phyloP scores from a whole-genome alignment of 1,284 basidiomycete species.

The Cryptococcus sp. region DNA sequence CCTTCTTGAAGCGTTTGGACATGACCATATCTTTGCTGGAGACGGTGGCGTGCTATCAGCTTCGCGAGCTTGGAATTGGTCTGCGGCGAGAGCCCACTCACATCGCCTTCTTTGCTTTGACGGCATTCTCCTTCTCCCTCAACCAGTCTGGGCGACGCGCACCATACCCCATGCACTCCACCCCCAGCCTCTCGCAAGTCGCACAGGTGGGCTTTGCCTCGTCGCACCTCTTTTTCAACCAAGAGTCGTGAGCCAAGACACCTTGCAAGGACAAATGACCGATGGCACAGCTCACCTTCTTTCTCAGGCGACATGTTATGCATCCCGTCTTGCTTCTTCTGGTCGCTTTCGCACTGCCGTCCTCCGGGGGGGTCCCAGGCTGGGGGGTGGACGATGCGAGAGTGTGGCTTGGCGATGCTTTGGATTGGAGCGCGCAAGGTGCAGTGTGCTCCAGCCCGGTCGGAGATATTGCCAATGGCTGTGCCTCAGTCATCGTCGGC shows the following conservation, averaged over 20 bases:
- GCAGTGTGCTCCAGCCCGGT: too few relatives aligned
- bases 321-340: slow-evolving; percentile 6
- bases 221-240: slow-evolving; percentile 3
- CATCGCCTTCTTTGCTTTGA: slow-evolving; percentile 3
- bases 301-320: slow-evolving; percentile 4
- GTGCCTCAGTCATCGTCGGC: too few relatives aligned
- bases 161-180: slow-evolving; percentile 9
- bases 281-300: slow-evolving; percentile 1
- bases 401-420: too few relatives aligned
- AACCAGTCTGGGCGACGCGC: slow-evolving; percentile 7
- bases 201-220: slow-evolving; percentile 10
- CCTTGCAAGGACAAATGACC: neutral
- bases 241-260: neutral
- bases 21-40: neutral
- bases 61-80: neutral
- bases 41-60: neutral
- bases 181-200: slow-evolving; percentile 3
- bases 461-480: too few relatives aligned
- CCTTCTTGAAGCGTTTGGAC: neutral
- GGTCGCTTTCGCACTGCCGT: neutral
- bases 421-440: too few relatives aligned
- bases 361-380: neutral
- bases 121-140: slow-evolving; percentile 1
- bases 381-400: too few relatives aligned
- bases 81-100: neutral